Conservation (phyloP, 2,329 filamentous ascomycete species). For the Diatrype stigma region DNA sequence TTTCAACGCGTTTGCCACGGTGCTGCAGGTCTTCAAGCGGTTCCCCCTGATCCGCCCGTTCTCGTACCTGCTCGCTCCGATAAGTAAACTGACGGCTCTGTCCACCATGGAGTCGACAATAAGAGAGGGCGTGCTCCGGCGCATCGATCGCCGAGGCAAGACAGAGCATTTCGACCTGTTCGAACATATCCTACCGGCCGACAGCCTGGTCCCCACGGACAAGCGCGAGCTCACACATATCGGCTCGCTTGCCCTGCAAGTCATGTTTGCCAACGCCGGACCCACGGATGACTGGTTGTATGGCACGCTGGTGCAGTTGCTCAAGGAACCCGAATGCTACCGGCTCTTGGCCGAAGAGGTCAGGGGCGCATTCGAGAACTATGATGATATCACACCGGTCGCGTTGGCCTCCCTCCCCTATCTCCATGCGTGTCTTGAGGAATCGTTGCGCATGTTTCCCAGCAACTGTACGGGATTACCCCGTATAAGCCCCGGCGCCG, state of each 20-base stretch:
- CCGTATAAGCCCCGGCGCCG: constrained; percentile 15
- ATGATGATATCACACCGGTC: constrained; percentile 27
- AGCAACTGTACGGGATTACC: constrained; percentile 20
- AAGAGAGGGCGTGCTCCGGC: constrained; percentile 4
- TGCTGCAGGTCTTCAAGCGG: neutral
- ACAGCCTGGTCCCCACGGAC: constrained; percentile 1
- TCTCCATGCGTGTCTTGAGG: constrained; percentile 29
- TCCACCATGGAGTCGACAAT: constrained; percentile 7
- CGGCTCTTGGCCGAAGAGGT: constrained; percentile 27
- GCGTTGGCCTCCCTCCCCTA: too few relatives aligned
- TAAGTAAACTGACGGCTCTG: constrained; percentile 3
- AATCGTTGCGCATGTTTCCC: constrained; percentile 29
- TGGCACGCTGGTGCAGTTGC: constrained; percentile 11
- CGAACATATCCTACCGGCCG: constrained; percentile 11
- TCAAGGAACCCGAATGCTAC: constrained; percentile 21
- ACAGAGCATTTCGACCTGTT: constrained; percentile 15
- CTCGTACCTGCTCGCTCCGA: constrained; percentile 11
- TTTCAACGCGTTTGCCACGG: neutral
- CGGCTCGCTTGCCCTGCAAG: constrained; percentile 10
- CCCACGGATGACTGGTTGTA: constrained; percentile 12
- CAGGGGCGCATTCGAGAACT: constrained; percentile 21
- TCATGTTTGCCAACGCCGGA: constrained; percentile 14
- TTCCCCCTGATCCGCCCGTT: constrained; percentile 12
- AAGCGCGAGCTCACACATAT: constrained; percentile 7
- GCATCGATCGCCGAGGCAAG: constrained; percentile 11